phyloP scores from a whole-genome alignment of 202 grass and related monocot genomes.

The Dendrocalamus latiflorus region DNA sequence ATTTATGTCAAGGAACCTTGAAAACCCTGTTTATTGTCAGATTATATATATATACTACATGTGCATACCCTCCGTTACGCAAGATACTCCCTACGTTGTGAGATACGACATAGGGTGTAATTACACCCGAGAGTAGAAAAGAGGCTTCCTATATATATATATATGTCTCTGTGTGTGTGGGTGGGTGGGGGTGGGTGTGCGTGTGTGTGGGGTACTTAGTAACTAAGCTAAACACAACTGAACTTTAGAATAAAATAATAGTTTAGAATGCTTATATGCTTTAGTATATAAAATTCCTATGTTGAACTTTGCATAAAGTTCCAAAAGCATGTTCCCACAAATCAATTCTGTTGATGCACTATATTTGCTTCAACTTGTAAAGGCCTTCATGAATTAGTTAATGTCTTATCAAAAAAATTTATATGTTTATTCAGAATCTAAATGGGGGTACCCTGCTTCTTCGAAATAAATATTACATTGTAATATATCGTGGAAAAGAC shows the following conservation, averaged over 20 bases:
- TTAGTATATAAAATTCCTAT: neutral
- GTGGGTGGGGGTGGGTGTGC: no score
- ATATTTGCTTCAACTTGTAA: slow-evolving; percentile 1
- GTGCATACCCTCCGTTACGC: no score
- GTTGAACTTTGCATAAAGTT: neutral
- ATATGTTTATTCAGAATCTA: slow-evolving; percentile 43
- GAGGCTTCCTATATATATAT: no score
- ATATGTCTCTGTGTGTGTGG: no score
- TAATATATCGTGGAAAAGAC: slow-evolving; percentile 98
- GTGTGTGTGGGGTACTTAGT: no score
- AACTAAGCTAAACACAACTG: neutral
- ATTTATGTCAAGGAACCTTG: neutral
- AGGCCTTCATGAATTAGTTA: neutral
- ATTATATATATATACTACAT: neutral
- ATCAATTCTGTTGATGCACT: neutral
- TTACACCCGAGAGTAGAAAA: no score
- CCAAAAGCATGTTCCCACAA: neutral
- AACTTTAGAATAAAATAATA: neutral
- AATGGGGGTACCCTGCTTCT: slow-evolving; percentile 92
- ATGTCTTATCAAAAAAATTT: neutral
- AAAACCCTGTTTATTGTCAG: neutral
- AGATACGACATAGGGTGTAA: no score
- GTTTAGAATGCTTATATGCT: slow-evolving; percentile 3
- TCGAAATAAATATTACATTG: slow-evolving; percentile 97
- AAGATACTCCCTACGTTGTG: no score